These are phyloP conservation scores for Aspergillus pseudoviridinutans DNA, from an alignment of 2,329 filamentous ascomycete genomes.

Conservation along the genomic window DNA sequence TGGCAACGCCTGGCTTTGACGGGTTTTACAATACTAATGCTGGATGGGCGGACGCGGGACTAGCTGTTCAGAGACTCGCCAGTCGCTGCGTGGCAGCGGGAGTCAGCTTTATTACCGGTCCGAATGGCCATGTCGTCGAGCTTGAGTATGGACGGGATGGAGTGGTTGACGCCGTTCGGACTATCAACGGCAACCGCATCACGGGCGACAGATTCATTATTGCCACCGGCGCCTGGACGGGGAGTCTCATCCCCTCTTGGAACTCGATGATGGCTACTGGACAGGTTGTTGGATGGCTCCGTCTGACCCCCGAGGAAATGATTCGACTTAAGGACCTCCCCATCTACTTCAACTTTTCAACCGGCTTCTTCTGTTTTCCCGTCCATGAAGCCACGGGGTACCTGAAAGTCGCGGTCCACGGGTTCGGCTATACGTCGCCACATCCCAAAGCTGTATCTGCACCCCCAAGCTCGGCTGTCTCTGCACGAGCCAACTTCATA, in stretches of 20 bases:
- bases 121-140: conserved; percentile 28
- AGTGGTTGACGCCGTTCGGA: conserved; percentile 54
- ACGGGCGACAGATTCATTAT: conserved; percentile 67
- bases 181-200: conserved; percentile 46
- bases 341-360: conserved; percentile 46
- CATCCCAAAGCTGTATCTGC: conserved; percentile 15
- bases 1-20: conserved; percentile 19
- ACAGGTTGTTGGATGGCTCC: conserved; percentile 70
- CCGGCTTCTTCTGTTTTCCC: conserved; percentile 50
- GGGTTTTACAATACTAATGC: conserved; percentile 23
- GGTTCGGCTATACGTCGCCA: conserved; percentile 55
- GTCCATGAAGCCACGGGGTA: conserved; percentile 24
- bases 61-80: conserved; percentile 16
- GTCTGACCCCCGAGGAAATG: conserved; percentile 66
- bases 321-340: conserved; percentile 60
- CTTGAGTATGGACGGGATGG: conserved; percentile 30
- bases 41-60: conserved; percentile 29
- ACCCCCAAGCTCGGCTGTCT: conserved; percentile 17
- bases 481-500: conserved; percentile 27
- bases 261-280: conserved; percentile 73
- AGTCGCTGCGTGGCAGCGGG: conserved; percentile 21
- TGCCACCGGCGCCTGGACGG: conserved; percentile 81
- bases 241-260: conserved; percentile 66
- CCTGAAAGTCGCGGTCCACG: conserved; percentile 64
- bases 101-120: conserved; percentile 23